Evolutionary conservation across 768 basidiomycete species (phyloP), one percentile per base, ranked within the genome.

Genomic region (Suillus lakei): DNA sequence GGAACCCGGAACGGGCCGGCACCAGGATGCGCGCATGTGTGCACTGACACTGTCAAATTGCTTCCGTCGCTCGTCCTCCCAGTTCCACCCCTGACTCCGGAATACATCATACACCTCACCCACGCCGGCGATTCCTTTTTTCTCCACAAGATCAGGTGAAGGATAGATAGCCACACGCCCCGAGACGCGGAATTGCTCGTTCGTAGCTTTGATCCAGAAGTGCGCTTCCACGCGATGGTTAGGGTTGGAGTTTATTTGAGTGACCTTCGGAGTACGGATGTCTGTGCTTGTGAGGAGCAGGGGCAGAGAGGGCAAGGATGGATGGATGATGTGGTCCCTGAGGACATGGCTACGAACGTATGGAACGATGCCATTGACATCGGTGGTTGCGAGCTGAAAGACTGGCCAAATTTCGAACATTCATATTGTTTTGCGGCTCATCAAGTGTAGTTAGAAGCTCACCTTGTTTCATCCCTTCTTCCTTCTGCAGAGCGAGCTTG

Each of bases 141-240:
- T 39, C 66, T 70, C 15, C 63, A 73, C 18, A 55, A 38, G 9
- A 46, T 51, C n/a, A 41, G 64, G 67, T 12, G 68, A 68, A 7
- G 67, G 13, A 26, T 93, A 79, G 65, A 93, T 67, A 72, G 80
- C 82, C 26, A 85, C 86, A 16, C 74, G 75, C 1, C 89, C 93
- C 0, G 79, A 66, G 71, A 96, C 78, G 55, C 95, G 88, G 73
- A 89, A 94, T 71, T 96, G 94, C 72, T 92, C 88, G 61, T 83
- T 75, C 0, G 86, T 83, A 26, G 84, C 83, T 36, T 84, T 81
- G 61, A 89, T 84, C 91, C 92, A 96, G 88, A 91, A 95, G 13
- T 82, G 85, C 50, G 90, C 68, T 73, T 95, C 90, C 66, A 89
- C 84, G 18, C 54, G 8, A 4, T 7, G 38, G 50, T 80, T 74